Conservation (phyloP, 768 basidiomycete genomes). For the Boletus reticuloceps region DNA sequence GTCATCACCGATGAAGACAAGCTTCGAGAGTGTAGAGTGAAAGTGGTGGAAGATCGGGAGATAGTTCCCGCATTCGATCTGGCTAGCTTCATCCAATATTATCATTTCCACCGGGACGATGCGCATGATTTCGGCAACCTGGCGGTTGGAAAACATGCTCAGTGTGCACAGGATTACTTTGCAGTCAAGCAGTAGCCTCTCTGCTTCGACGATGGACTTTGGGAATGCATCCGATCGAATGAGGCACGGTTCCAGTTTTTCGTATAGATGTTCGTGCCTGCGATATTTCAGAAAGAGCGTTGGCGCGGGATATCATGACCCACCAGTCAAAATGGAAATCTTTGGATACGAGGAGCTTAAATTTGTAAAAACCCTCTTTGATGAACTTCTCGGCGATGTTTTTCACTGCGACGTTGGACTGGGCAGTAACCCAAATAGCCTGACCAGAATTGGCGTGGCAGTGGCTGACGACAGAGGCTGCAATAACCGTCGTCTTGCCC, state of each 20-base stretch:
- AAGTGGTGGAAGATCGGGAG: slow-evolving; percentile 34
- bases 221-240: slow-evolving; percentile 37
- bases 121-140: slow-evolving; percentile 13
- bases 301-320: neutral
- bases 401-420: slow-evolving; percentile 52
- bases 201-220: slow-evolving; percentile 10
- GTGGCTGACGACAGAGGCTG: slow-evolving; percentile 32
- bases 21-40: slow-evolving; percentile 25
- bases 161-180: slow-evolving; percentile 47
- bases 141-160: slow-evolving; percentile 40
- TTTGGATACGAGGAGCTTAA: slow-evolving; percentile 43
- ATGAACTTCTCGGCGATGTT: slow-evolving; percentile 49
- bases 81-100: slow-evolving; percentile 48
- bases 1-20: slow-evolving; percentile 41
- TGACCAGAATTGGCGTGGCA: slow-evolving; percentile 3
- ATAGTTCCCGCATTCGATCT: slow-evolving; percentile 43
- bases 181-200: slow-evolving; percentile 26
- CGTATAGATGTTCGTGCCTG: slow-evolving; percentile 54
- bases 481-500: slow-evolving; percentile 45
- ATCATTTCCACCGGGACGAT: slow-evolving; percentile 36
- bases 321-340: slow-evolving; percentile 49
- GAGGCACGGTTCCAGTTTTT: slow-evolving; percentile 30
- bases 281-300: neutral
- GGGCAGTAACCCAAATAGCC: slow-evolving; percentile 42
- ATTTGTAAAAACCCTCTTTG: slow-evolving; percentile 30